Evolutionary conservation across 495 filamentous ascomycete genomes (phyloP), one percentile per base, ranked within the genome.

Genomic region (Astrocystis sublimbata): DNA sequence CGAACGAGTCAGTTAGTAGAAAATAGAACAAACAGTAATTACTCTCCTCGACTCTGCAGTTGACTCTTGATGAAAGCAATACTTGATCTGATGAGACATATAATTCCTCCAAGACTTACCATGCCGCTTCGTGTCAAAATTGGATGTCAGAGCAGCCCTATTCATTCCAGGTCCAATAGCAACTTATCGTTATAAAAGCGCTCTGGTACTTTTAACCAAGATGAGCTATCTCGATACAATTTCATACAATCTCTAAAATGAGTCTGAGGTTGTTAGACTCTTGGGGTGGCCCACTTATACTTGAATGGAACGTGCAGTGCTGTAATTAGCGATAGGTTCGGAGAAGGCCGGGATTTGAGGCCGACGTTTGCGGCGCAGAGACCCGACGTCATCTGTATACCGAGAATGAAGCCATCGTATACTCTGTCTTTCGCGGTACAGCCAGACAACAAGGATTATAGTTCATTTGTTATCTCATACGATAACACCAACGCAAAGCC

Each of bases 401-500:
- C n/a, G n/a, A n/a, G n/a, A n/a, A n/a, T 52, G 49, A 52, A 6
- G 49, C n/a, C 49, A 52, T 52, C 49, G 49, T 35, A 35, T 35
- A 49, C 49, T 9, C 23, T 9, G 15, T 12, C 15, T 19, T n/a
- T 13, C n/a, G 28, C 1, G n/a, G 30, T 4, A 4, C 13, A 49
- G 46, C 17, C 24, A 23, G 17, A 23, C 46, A 30, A 30, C 17
- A 17, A 31, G 26, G 6, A 30, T 2, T 2, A 17, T 26, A 49
- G 6, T 28, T 2, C 9, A 1, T 41, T 3, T 41, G 5, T 6
- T 24, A 13, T 28, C 23, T 1, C 0, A 28, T 6, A 28, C 4
- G 15, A 45, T 10, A 45, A 24, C 19, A 45, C 19, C 19, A 45
- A 26, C 5, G 0, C 3, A 49, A 28, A n/a, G 8, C 12, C 30